Evolutionary conservation across 2,329 filamentous ascomycete genomes (phyloP).

Genomic region (Akanthomyces uredinophilus): DNA sequence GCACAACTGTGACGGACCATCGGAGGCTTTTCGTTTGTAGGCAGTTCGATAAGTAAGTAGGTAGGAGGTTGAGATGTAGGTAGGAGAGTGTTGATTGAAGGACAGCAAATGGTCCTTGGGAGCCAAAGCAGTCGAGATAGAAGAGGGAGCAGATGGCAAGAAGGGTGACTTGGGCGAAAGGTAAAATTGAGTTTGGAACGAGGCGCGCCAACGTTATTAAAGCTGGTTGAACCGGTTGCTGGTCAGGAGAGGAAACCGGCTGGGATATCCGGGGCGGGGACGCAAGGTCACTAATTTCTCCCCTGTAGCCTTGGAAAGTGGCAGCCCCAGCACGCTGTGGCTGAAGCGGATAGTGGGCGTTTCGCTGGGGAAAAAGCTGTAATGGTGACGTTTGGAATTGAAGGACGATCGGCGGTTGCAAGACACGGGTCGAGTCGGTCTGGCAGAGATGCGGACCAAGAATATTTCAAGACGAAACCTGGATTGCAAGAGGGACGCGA

Average conservation of each 20-base stretch:
- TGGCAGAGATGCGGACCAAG: not conserved
- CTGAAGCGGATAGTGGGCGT: conserved; percentile 3
- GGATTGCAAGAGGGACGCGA: not conserved
- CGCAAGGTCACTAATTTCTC: not conserved
- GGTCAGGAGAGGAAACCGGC: not conserved
- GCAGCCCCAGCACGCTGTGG: not conserved
- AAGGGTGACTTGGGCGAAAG: not conserved
- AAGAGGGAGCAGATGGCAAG: not conserved
- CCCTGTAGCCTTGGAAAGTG: not conserved
- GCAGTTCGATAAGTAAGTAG: not conserved
- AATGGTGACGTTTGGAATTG: conserved; percentile 2
- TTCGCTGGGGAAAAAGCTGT: not conserved
- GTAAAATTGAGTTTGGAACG: conserved; percentile 1
- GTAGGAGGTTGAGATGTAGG: not conserved
- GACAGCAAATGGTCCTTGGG: not conserved
- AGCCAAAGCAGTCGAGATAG: not conserved
- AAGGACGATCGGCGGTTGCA: not conserved
- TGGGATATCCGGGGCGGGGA: not conserved
- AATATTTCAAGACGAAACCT: not conserved
- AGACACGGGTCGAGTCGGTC: not conserved
- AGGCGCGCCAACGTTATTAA: conserved; percentile 9
- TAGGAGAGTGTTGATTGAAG: not conserved
- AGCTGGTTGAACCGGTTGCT: not conserved
- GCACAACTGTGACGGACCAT: conserved; percentile 30
- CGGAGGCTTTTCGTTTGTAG: conserved; percentile 17